A percentile compares a stretch with the other conserved stretches of the same genome.
Evolutionary conservation across 345 rosid genomes (phyloP).

Genomic region (Lumnitzera racemosa): DNA sequence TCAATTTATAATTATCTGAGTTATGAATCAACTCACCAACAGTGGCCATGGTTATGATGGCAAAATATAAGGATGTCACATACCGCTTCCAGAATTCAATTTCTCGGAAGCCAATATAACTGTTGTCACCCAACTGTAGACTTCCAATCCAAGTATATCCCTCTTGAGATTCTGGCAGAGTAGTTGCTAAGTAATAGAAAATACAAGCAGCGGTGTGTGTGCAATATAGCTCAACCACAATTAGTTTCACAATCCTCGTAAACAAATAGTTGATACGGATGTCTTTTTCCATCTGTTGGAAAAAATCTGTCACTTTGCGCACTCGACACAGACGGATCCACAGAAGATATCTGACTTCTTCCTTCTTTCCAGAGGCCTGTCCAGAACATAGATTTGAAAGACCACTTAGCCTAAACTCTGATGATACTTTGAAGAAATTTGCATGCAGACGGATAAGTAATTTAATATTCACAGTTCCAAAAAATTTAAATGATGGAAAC

Average conservation of each 20-base stretch:
- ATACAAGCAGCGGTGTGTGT: constrained; percentile 91
- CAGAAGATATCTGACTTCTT: constrained; percentile 61
- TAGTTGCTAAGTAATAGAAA: constrained; percentile 81
- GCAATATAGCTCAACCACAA: constrained; percentile 69
- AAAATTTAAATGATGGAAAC: too few species aligned
- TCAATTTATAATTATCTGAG: neutral
- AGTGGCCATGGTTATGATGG: constrained; percentile 84
- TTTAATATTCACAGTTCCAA: too few species aligned
- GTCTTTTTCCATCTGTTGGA: constrained; percentile 63
- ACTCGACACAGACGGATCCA: constrained; percentile 76
- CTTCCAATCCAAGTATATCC: constrained; percentile 93
- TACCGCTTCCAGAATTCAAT: constrained; percentile 79
- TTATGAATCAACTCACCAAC: constrained; percentile 50
- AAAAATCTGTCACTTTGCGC: constrained; percentile 44
- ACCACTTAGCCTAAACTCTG: neutral
- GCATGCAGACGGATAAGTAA: too few species aligned
- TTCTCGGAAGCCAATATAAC: constrained; percentile 63
- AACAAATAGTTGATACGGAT: constrained; percentile 66
- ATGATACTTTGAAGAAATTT: too few species aligned
- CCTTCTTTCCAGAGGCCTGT: constrained; percentile 54
- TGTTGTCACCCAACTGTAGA: constrained; percentile 64
- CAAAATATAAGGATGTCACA: constrained; percentile 73
- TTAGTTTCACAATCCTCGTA: constrained; percentile 66
- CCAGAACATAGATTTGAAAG: constrained; percentile 5
- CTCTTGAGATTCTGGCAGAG: constrained; percentile 53